Percentiles rank a stretch among this genome's conserved stretches.
Conservation (phyloP, 179 eudicot species). For the Carnegiea gigantea region DNA sequence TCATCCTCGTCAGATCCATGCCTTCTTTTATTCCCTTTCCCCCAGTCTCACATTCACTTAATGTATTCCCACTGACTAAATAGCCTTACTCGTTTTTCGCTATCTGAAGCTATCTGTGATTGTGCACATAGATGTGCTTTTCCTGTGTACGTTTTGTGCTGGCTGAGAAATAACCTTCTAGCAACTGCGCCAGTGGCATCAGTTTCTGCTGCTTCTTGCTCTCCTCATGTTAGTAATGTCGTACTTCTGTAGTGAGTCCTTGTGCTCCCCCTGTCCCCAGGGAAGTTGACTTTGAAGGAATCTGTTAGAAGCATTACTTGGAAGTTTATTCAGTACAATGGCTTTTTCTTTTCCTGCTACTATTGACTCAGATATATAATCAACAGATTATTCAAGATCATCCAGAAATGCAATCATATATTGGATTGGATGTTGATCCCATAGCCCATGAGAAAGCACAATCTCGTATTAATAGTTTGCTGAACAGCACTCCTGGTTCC, state of each 20-base stretch:
- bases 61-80: background rate
- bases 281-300: too few species aligned
- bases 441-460: constrained; percentile 72
- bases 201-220: background rate
- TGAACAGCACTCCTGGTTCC: constrained; percentile 31
- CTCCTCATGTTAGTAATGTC: background rate
- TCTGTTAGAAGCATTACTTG: background rate
- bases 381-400: constrained; percentile 81
- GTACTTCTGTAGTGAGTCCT: too few species aligned
- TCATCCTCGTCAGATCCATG: background rate
- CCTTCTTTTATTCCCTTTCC: background rate
- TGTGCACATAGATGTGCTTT: background rate
- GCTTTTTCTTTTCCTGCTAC: background rate
- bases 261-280: background rate
- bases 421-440: constrained; percentile 94
- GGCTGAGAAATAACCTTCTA: background rate
- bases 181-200: background rate
- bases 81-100: too few species aligned
- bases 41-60: background rate
- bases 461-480: constrained; percentile 43
- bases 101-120: too few species aligned
- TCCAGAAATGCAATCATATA: constrained; percentile 68
- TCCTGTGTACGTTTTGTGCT: background rate
- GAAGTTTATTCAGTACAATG: background rate
- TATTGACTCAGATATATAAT: constrained; percentile 15